phyloP scores from a whole-genome alignment of 257 asterid genomes.

The Lithospermum erythrorhizon region DNA sequence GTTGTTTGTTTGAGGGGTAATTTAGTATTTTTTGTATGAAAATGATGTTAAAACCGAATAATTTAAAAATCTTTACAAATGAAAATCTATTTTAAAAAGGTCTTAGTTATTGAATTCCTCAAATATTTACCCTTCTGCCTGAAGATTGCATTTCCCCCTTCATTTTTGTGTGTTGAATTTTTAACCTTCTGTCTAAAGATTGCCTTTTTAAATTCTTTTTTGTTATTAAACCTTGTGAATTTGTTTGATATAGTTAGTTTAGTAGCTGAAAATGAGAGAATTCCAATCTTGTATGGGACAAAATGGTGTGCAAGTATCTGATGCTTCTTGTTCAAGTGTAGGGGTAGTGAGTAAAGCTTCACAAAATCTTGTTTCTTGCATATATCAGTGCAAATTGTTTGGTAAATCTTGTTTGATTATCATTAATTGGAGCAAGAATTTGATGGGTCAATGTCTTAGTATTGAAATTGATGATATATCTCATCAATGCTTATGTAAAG shows the following conservation, averaged over 20 bases:
- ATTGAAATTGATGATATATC: conserved; percentile 73
- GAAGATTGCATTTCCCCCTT: neutral
- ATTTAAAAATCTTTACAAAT: no score
- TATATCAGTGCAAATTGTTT: conserved; percentile 52
- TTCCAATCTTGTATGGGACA: conserved; percentile 94
- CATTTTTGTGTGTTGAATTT: neutral
- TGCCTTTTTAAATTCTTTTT: neutral
- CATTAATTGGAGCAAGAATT: conserved; percentile 70
- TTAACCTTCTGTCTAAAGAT: neutral
- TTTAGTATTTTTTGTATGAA: no score
- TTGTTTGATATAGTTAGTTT: no score
- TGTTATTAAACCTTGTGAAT: no score
- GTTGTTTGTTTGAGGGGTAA: no score
- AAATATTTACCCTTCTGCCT: no score
- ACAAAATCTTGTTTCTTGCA: conserved; percentile 62
- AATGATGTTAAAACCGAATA: no score
- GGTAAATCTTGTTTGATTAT: conserved; percentile 60
- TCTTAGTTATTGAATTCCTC: no score
- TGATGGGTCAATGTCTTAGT: conserved; percentile 83
- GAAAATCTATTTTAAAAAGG: no score
- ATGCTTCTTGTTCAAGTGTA: conserved; percentile 65
- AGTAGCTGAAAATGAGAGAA: conserved; percentile 55
- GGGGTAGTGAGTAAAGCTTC: conserved; percentile 35
- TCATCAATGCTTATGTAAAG: conserved; percentile 56
- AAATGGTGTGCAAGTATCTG: conserved; percentile 93